Evolutionary conservation across 441 rosid species (phyloP), one percentile per base, ranked within the genome.

Genomic region (Sinapis alba): DNA sequence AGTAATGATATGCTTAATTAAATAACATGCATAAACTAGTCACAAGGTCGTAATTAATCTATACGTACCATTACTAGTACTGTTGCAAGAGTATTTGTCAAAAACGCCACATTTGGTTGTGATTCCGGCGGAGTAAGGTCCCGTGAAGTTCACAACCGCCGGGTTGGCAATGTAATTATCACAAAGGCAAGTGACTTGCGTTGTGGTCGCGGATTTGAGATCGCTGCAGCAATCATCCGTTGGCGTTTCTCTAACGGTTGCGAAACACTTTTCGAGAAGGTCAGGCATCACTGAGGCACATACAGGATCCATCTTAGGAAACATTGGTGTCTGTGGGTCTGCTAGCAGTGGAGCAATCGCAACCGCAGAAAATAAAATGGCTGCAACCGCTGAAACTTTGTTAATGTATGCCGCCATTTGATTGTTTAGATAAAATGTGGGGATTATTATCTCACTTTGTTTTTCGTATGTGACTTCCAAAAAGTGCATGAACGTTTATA

Each of bases 151-250:
- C 7, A 59, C 47, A 47, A 65, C 0, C 3, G 43, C 24, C 4
- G 80, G 80, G 4, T 77, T 65, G 1, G 76, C 80, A 16, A 77
- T 77, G 76, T 77, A 77, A 0, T 65, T 58, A 32, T 71, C 76
- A 26, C 80, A 77, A 5, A 77, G 76, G 28, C 80, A 77, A 45
- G 67, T 71, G 57, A 77, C 76, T 77, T 71, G 68, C 16, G 56
- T 71, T 30, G 56, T 34, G 15, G 56, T 71, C 3, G 80, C 80
- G 65, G 76, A 45, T 71, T 77, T 71, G 19, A 77, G 80, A 77
- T 58, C 68, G 7, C 1, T 77, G 41, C 80, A 77, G 18, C 80
- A 77, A 0, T 77, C 80, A 0, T 71, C 72, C 1, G 80, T 77
- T 26, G 80, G 80, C 8, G 53, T 65, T 1, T 7, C 80, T 5